These are phyloP conservation scores for Diaporthe humulicola DNA, from an alignment of 2,329 filamentous ascomycete species.

Conservation along the genomic window DNA sequence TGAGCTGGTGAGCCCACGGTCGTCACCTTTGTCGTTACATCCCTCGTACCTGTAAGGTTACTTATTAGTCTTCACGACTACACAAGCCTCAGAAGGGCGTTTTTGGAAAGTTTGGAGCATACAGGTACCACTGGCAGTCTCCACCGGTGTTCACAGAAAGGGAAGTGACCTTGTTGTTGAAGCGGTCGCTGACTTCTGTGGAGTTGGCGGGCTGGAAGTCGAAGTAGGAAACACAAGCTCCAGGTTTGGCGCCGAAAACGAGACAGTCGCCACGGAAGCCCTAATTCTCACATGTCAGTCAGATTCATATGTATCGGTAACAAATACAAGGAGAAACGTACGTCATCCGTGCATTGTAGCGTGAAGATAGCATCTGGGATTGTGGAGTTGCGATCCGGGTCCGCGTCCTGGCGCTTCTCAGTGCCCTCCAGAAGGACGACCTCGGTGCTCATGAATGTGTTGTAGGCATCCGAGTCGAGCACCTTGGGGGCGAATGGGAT, in stretches of 20 bases:
- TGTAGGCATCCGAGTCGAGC: background rate
- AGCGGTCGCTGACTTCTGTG: constrained; percentile 12
- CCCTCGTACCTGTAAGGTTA: background rate
- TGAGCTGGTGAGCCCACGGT: background rate
- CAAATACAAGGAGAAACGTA: background rate
- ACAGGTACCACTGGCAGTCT: constrained; percentile 12
- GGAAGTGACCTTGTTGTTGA: constrained; percentile 20
- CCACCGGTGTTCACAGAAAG: constrained; percentile 9
- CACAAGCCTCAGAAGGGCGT: fast-evolving
- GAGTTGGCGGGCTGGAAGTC: constrained; percentile 17
- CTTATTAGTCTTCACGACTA: background rate
- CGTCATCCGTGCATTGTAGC: constrained; percentile 8
- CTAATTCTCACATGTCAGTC: background rate
- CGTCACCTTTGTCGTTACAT: constrained; percentile 11
- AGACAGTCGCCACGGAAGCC: constrained; percentile 10
- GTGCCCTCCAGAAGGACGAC: constrained; percentile 11
- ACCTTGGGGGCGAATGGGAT: background rate
- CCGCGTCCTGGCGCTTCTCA: constrained; percentile 17
- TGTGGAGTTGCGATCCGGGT: background rate
- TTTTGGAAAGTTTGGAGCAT: background rate
- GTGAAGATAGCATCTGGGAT: constrained; percentile 12
- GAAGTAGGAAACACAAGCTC: constrained; percentile 13
- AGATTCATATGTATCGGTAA: background rate
- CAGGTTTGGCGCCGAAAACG: constrained; percentile 9
- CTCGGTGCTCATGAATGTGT: constrained; percentile 9